Percentiles rank a stretch among this genome's conserved stretches.
Evolutionary conservation across 148 eudicot species (phyloP).

Genomic region (Diospyros lotus): DNA sequence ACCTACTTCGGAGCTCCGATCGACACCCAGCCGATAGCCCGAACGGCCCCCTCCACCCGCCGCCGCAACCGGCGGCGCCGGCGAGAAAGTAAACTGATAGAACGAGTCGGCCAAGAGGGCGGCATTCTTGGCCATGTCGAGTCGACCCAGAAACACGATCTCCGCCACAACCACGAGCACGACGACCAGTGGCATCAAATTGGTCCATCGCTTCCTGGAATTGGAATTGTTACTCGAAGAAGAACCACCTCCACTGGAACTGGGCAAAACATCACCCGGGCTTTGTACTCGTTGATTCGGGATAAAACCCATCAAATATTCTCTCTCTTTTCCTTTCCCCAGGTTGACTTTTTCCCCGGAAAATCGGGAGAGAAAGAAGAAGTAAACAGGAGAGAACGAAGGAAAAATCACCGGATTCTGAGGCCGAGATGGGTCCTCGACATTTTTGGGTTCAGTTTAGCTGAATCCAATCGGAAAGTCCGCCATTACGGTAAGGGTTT

Average conservation of each 20-base stretch:
- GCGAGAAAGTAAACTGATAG: constrained; percentile 30
- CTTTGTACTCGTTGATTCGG: constrained; percentile 11
- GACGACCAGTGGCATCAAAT: constrained; percentile 45
- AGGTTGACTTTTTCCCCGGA: background rate
- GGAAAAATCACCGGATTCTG: background rate
- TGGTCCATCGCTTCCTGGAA: constrained; percentile 45
- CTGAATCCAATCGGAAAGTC: background rate
- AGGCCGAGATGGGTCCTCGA: background rate
- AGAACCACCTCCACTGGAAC: constrained; percentile 8
- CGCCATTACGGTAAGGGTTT: background rate
- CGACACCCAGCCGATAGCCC: background rate
- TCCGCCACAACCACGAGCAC: constrained; percentile 66
- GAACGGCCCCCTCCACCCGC: constrained; percentile 3
- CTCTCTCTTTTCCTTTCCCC: background rate
- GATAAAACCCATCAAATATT: constrained; percentile 12
- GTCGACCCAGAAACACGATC: constrained; percentile 58
- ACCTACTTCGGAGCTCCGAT: constrained; percentile 15
- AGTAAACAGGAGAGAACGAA: background rate
- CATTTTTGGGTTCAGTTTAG: background rate
- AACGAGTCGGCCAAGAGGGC: constrained; percentile 70
- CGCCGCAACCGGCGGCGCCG: constrained; percentile 8
- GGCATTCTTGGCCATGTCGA: constrained; percentile 61
- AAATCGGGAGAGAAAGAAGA: constrained; percentile 2
- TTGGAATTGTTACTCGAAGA: constrained; percentile 17
- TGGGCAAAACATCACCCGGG: constrained; percentile 7